phyloP scores from a whole-genome alignment of 148 eudicot genomes.

The Camellia sinensis region DNA sequence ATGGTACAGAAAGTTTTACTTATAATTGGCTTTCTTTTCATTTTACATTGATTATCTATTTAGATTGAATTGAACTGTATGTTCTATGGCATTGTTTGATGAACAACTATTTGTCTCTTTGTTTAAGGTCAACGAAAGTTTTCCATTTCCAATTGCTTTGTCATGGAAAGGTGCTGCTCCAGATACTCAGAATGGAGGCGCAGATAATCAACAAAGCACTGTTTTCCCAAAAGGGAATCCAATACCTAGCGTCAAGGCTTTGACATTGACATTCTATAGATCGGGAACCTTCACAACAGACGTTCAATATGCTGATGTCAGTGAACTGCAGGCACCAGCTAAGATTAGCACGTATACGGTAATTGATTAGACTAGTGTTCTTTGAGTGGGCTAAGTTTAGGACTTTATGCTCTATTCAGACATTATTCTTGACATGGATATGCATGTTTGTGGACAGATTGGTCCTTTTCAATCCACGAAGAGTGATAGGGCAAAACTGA shows the following conservation, averaged over 20 bases:
- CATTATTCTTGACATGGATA: neutral
- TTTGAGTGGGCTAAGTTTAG: neutral
- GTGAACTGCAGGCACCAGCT: constrained; percentile 72
- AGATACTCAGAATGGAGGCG: constrained; percentile 52
- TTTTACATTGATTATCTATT: no score
- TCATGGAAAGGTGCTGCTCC: constrained; percentile 72
- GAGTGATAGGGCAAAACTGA: constrained; percentile 69
- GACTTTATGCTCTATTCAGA: neutral
- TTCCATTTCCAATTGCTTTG: constrained; percentile 76
- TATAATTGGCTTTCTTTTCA: neutral
- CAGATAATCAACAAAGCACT: constrained; percentile 64
- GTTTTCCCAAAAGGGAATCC: constrained; percentile 81
- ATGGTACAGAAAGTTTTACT: neutral
- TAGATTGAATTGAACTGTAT: neutral
- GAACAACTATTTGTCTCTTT: neutral
- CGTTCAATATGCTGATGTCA: constrained; percentile 74
- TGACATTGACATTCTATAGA: constrained; percentile 67
- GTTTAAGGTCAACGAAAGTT: constrained; percentile 77
- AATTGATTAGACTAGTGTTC: constrained; percentile 10
- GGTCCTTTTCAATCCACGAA: constrained; percentile 78
- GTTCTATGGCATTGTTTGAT: neutral
- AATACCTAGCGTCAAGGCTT: constrained; percentile 76
- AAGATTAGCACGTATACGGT: constrained; percentile 91
- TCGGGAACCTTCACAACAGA: constrained; percentile 71
- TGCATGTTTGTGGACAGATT: constrained; percentile 45